These are phyloP conservation scores for Atkinsonella texensis DNA, from an alignment of 2,329 filamentous ascomycete genomes.

Conservation along the genomic window DNA sequence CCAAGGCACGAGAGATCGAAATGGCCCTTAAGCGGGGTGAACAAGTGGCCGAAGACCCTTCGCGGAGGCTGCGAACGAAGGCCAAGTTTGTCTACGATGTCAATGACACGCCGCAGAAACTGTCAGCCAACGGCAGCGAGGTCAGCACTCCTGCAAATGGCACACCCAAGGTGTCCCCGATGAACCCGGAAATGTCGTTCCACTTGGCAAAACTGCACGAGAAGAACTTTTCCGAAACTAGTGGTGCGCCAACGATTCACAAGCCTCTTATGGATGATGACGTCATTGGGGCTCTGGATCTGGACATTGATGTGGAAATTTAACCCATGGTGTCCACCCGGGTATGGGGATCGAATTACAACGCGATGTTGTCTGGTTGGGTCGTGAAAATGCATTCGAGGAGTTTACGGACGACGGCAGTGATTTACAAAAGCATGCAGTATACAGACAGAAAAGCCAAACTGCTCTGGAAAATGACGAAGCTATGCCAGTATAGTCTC, in stretches of 20 bases:
- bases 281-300: slow-evolving; percentile 75
- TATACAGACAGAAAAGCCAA: background rate
- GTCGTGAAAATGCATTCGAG: background rate
- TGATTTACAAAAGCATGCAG: background rate
- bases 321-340: slow-evolving; percentile 17
- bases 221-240: slow-evolving; percentile 43
- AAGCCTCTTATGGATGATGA: slow-evolving; percentile 82
- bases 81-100: slow-evolving; percentile 58
- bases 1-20: slow-evolving; percentile 46
- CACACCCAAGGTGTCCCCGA: slow-evolving; percentile 36
- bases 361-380: background rate
- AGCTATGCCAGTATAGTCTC: background rate
- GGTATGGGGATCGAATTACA: background rate
- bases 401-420: background rate
- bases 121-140: slow-evolving; percentile 34
- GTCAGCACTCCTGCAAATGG: slow-evolving; percentile 40
- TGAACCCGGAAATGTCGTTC: slow-evolving; percentile 31
- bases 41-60: slow-evolving; percentile 43
- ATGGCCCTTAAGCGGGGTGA: slow-evolving; percentile 53
- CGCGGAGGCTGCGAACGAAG: slow-evolving; percentile 51
- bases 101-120: slow-evolving; percentile 35
- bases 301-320: slow-evolving; percentile 88
- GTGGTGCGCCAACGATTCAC: slow-evolving; percentile 56
- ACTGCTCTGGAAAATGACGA: background rate
- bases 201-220: slow-evolving; percentile 42